phyloP scores from a whole-genome alignment of 129 eudicot genomes.

The Sambucus nigra region DNA sequence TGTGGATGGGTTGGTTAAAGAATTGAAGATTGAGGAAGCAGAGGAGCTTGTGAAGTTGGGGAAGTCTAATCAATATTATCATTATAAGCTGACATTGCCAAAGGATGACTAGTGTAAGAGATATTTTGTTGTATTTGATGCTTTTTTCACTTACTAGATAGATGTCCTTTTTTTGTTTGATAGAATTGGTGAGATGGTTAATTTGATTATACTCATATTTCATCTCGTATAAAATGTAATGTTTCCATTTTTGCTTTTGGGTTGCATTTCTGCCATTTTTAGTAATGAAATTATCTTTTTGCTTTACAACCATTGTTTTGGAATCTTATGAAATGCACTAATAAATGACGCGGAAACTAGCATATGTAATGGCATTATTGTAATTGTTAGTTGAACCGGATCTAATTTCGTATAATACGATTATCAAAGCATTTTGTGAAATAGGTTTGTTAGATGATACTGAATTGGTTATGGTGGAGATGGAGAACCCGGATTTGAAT shows the following conservation, averaged over 20 bases:
- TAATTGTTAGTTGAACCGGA: conserved; percentile 40
- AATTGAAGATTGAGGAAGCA: conserved; percentile 35
- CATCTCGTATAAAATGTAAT: too few species aligned
- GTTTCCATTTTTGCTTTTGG: too few species aligned
- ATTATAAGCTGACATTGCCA: conserved; percentile 24
- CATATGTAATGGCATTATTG: too few species aligned
- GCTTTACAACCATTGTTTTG: too few species aligned
- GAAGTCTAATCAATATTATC: conserved; percentile 17
- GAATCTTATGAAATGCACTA: too few species aligned
- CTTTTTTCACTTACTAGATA: too few species aligned
- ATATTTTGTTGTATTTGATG: background rate
- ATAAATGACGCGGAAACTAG: too few species aligned
- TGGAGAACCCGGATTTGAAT: conserved; percentile 29
- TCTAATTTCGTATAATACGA: conserved; percentile 36
- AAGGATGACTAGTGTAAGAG: background rate
- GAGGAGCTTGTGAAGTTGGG: conserved; percentile 41
- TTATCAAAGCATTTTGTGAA: conserved; percentile 37
- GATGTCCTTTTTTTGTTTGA: too few species aligned
- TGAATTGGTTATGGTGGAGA: conserved; percentile 15
- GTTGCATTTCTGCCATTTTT: too few species aligned
- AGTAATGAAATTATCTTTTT: too few species aligned
- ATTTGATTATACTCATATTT: too few species aligned
- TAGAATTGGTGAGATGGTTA: too few species aligned
- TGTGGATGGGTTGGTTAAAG: conserved; percentile 36
- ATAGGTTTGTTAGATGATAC: conserved; percentile 34